These are phyloP conservation scores for Lentinula sp. DNA, from an alignment of 768 basidiomycete genomes.

Conservation along the genomic window DNA sequence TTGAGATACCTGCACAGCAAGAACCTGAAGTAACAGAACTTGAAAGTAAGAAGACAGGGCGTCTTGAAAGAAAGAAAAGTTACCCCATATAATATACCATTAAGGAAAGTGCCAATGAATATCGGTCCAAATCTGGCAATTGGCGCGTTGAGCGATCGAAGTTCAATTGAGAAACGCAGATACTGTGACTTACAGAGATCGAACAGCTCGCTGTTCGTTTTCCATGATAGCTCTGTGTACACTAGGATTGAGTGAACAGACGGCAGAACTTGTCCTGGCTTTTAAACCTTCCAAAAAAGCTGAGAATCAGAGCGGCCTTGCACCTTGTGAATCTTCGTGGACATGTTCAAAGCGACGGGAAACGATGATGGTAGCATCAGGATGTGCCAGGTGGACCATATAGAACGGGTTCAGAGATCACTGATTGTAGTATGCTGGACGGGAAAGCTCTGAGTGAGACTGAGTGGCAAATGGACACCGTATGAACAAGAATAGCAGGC, in stretches of 20 bases:
- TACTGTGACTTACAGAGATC: not conserved
- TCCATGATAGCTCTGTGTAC: not conserved
- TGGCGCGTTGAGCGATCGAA: not conserved
- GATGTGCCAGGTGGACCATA: no score
- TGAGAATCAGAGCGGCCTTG: no score
- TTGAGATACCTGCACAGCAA: conserved; percentile 2
- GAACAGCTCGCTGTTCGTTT: not conserved
- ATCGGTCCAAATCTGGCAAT: conserved; percentile 8
- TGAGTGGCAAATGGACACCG: no score
- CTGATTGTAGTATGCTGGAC: no score
- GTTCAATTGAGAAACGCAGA: not conserved
- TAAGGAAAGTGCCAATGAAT: conserved; percentile 10
- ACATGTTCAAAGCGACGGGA: no score
- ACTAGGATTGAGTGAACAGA: not conserved
- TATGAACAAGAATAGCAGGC: no score
- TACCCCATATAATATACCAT: conserved; percentile 10
- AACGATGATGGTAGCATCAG: no score
- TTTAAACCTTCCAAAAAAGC: no score
- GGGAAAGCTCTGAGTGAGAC: no score
- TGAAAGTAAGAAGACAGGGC: not conserved
- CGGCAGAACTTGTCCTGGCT: not conserved
- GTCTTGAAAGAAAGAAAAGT: not conserved
- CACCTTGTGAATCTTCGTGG: no score
- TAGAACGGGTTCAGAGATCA: no score
- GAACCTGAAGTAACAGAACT: not conserved